Evolutionary conservation across 208 protist genomes (phyloP).

Genomic region (Lotmaria passim): DNA sequence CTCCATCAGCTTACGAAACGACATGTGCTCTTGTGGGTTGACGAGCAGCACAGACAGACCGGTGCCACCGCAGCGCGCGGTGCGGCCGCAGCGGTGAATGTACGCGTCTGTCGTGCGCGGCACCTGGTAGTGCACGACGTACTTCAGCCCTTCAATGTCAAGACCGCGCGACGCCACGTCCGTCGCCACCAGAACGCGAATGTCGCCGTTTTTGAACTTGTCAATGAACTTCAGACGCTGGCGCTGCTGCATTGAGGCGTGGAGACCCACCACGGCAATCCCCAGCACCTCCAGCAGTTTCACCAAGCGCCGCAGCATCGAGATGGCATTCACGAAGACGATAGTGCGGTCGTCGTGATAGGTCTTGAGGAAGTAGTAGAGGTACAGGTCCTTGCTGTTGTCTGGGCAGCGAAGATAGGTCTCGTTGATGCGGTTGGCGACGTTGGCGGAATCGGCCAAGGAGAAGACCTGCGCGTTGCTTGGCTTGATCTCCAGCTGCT

Average conservation of each 20-base stretch:
- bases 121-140: slow-evolving; percentile 98
- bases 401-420: slow-evolving; percentile 90
- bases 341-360: slow-evolving; percentile 89
- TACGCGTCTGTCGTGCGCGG: slow-evolving; percentile 95
- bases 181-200: slow-evolving; percentile 90
- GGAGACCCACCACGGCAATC: slow-evolving; percentile 84
- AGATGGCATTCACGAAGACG: slow-evolving; percentile 95
- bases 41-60: slow-evolving; percentile 85
- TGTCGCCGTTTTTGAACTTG: slow-evolving; percentile 78
- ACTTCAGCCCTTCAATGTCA: slow-evolving; percentile 95
- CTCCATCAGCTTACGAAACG: slow-evolving; percentile 84
- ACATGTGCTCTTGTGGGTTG: slow-evolving; percentile 89
- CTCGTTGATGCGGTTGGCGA: slow-evolving; percentile 90
- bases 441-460: slow-evolving; percentile 62
- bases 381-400: slow-evolving; percentile 95
- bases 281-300: slow-evolving; percentile 91
- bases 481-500: slow-evolving; percentile 76
- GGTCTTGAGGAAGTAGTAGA: slow-evolving; percentile 95
- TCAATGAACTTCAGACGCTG: slow-evolving; percentile 98
- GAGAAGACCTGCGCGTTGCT: slow-evolving; percentile 87
- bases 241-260: slow-evolving; percentile 97
- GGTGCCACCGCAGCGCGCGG: slow-evolving; percentile 90
- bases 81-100: slow-evolving; percentile 97
- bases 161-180: slow-evolving; percentile 94
- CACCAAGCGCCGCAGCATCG: slow-evolving; percentile 92